Evolutionary conservation across 495 filamentous ascomycete species (phyloP).

Genomic region (Xylaria telfairii): DNA sequence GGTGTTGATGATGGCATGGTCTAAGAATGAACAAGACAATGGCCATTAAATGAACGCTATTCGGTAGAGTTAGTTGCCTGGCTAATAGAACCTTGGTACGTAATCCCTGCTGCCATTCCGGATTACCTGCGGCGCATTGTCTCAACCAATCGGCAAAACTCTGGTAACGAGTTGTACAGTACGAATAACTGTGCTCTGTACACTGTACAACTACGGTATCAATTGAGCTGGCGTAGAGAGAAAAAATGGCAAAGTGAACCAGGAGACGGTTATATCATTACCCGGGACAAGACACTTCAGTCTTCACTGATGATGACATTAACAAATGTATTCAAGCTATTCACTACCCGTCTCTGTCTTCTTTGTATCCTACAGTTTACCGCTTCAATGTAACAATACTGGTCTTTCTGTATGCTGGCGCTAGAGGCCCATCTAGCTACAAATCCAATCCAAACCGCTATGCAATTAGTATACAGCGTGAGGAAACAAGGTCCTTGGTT

Average conservation of each 20-base stretch:
- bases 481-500: slow-evolving; percentile 28
- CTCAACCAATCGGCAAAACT: slow-evolving; percentile 12
- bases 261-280: not conserved
- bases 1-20: not conserved
- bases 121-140: not conserved
- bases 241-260: not conserved
- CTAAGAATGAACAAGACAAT: slow-evolving; percentile 5
- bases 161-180: not conserved
- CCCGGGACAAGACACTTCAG: not conserved
- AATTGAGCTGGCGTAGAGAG: not conserved
- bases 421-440: slow-evolving; percentile 1
- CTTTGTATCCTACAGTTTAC: slow-evolving; percentile 1
- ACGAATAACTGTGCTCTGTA: not conserved
- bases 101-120: not conserved
- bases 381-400: slow-evolving; percentile 11
- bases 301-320: not conserved
- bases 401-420: not conserved
- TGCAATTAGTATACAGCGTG: slow-evolving; percentile 20
- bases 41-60: not conserved
- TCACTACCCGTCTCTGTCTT: not conserved
- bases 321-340: slow-evolving; percentile 13
- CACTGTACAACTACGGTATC: not conserved
- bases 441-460: slow-evolving; percentile 20
- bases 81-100: not conserved
- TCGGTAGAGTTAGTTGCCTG: not conserved